Conservation (phyloP, 192 early-diverging fungal genomes). For the Neocallimastix lanati region DNA sequence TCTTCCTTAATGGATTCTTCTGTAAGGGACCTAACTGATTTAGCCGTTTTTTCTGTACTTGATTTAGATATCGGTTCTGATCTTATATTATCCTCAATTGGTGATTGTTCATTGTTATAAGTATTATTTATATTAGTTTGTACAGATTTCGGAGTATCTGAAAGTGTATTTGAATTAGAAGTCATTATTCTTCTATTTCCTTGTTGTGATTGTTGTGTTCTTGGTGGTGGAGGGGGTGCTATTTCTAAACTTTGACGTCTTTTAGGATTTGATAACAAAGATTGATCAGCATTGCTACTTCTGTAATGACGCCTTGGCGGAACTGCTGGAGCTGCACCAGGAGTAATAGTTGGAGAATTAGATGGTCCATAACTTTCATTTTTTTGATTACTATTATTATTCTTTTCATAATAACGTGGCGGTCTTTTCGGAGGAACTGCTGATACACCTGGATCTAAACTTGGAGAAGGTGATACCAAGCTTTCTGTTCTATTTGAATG, state of each 20-base stretch:
- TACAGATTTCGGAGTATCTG: not conserved
- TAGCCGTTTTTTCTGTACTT: not conserved
- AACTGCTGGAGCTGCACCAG: not conserved
- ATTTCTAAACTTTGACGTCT: not conserved
- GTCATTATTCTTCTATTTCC: too few species aligned
- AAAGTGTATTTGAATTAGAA: too few species aligned
- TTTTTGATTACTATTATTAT: not conserved
- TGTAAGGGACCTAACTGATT: too few species aligned
- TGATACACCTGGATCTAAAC: not conserved
- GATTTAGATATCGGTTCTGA: not conserved
- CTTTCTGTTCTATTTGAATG: not conserved
- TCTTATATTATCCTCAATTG: too few species aligned
- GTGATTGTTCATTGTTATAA: not conserved
- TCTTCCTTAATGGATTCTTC: not conserved
- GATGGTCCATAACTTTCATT: not conserved
- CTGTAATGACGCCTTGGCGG: not conserved
- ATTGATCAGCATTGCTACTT: not conserved
- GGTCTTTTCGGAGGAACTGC: not conserved
- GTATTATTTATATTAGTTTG: not conserved
- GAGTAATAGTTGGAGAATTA: too few species aligned
- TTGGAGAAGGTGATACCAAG: not conserved
- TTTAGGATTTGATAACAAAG: not conserved
- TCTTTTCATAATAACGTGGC: not conserved
- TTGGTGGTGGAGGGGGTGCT: not conserved
- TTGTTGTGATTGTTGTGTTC: not conserved